Base-by-base conservation (phyloP, 371 early-diverging fungal species). In the Mortierella sp. region DNA sequence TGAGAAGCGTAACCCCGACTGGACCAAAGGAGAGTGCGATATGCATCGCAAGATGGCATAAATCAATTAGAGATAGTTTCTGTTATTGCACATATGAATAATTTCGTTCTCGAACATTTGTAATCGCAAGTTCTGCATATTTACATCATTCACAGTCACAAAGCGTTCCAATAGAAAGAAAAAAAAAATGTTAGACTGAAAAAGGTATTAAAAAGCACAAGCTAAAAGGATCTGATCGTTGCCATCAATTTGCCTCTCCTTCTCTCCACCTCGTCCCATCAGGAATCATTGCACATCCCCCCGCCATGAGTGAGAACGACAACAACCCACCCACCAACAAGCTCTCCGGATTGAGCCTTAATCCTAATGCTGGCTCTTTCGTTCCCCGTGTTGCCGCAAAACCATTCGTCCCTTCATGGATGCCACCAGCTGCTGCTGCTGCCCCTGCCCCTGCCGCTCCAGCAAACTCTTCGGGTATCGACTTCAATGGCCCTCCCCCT, bases 361-460 rank as follows among this genome's bases (percentile, higher is more conserved):
- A 90, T 75, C 69, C 83, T 51, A 85, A 79, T 66, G 90, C 90
- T 15, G 85, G 85, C 49, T 61, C 80, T 5, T 90, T 90, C 65
- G 83, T 84, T 23, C 90, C 90, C 53, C 84, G 85, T 56, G 74
- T 70, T 2, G 67, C 66, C 3, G 86, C 86, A 19, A 79, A 75
- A 68, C 72, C 77, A 42, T 86, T 86, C 45, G 82, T 84, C 10
- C 87, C 87, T 22, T 84, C 79, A 43, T 86, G 84, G 84, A 71
- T 84, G 71, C 61, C 68, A 35, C 64, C 57, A 47, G 56, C 71
- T 61, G 61, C 72, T 54, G 64, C 66, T 60, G 64, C 66, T 31
- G 76, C 69, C 40, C 61, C 70, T 51, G 64, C 70, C 31, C 58
- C 66, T 28, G 59, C 66, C 23, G 40, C 61, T 29, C 51, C 61